These are phyloP conservation scores for Ustilago tritici DNA, from an alignment of 1,284 basidiomycete species.

Conservation along the genomic window DNA sequence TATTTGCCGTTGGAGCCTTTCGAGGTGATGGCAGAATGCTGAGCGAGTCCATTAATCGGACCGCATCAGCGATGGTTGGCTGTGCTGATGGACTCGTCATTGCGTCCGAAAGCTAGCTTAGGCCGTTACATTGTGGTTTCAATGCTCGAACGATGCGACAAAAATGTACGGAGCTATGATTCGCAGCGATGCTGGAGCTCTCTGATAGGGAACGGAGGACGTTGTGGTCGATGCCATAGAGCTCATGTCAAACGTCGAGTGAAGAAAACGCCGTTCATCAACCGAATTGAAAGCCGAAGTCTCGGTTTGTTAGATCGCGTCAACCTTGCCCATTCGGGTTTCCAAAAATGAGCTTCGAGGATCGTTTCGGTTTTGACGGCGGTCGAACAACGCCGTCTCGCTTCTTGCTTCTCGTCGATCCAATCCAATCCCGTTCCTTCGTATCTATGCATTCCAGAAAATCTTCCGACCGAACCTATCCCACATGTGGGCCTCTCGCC, in stretches of 20 bases:
- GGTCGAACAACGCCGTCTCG: background rate
- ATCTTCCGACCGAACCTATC: constrained; percentile 13
- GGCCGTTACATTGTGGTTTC: background rate
- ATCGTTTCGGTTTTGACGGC: constrained; percentile 33
- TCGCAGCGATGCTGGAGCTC: too few species aligned
- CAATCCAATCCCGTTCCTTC: constrained; percentile 8
- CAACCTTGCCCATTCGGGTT: background rate
- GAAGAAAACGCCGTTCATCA: background rate
- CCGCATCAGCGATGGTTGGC: constrained; percentile 39
- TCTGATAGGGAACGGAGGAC: background rate
- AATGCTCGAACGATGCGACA: too few species aligned
- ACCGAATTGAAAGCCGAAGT: constrained; percentile 5
- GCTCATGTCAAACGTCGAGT: background rate
- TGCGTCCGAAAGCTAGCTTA: background rate
- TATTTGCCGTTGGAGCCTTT: background rate
- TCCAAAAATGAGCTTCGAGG: background rate
- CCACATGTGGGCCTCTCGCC: constrained; percentile 1
- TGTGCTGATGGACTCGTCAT: constrained; percentile 31
- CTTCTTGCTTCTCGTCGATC: background rate
- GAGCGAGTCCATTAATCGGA: constrained; percentile 37
- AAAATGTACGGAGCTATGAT: too few species aligned
- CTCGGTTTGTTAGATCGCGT: constrained; percentile 9
- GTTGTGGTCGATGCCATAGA: background rate
- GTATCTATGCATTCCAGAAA: constrained; percentile 8
- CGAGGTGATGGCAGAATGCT: background rate